phyloP scores from a whole-genome alignment of 2,329 filamentous ascomycete genomes.

The Aspergillus sp. region DNA sequence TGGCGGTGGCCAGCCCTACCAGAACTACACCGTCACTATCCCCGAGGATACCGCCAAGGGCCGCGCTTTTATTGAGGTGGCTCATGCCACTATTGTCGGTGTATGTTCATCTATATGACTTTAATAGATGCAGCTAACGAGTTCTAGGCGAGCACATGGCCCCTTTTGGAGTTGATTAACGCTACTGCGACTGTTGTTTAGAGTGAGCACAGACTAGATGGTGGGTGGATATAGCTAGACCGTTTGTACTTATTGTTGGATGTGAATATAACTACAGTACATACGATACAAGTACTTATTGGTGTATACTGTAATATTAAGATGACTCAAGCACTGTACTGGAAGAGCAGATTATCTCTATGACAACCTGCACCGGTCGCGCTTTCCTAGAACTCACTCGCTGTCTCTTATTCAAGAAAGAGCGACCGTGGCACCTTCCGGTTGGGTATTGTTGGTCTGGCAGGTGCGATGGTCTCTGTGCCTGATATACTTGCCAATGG shows the following conservation, averaged over 20 bases:
- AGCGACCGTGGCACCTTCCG: too few species aligned
- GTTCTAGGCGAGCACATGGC: slow-evolving; percentile 22
- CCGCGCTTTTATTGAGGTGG: slow-evolving; percentile 25
- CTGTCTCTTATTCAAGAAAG: too few species aligned
- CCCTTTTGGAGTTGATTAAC: slow-evolving; percentile 27
- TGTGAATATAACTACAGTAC: background rate
- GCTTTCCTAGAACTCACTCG: too few species aligned
- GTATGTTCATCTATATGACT: slow-evolving; percentile 20
- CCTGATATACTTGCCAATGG: too few species aligned
- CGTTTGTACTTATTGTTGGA: background rate
- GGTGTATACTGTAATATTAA: too few species aligned
- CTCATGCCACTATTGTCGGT: slow-evolving; percentile 30
- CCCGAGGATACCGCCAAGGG: slow-evolving; percentile 18
- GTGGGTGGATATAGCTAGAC: background rate
- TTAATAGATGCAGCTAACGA: background rate
- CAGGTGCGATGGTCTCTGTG: too few species aligned
- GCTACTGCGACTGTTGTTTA: slow-evolving; percentile 24
- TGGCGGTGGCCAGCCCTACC: slow-evolving; percentile 22
- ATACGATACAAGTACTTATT: background rate
- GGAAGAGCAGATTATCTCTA: too few species aligned
- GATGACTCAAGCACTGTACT: too few species aligned
- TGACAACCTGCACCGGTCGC: too few species aligned
- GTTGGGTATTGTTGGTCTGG: background rate
- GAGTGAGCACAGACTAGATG: background rate
- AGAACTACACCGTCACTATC: slow-evolving; percentile 32